Conservation (phyloP, 441 rosid species). For the Dalechampia spathulata region DNA sequence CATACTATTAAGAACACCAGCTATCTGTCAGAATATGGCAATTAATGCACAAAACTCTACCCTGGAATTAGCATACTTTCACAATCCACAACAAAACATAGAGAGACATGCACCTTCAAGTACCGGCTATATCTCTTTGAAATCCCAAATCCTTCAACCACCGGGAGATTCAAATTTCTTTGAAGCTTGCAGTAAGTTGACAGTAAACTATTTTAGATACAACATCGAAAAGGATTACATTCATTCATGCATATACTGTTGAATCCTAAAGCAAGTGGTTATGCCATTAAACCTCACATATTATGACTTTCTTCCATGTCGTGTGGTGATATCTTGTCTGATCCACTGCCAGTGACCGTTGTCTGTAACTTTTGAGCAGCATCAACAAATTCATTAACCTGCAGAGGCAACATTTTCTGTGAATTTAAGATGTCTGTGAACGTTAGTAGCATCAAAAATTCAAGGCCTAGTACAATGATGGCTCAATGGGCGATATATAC, state of each 20-base stretch:
- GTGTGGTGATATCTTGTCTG: constrained; percentile 61
- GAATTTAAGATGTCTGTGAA: neutral
- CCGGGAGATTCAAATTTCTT: constrained; percentile 25
- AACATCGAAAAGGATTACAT: neutral
- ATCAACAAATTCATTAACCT: constrained; percentile 80
- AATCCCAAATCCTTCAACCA: constrained; percentile 34
- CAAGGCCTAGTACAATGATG: neutral
- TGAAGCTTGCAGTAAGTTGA: constrained; percentile 34
- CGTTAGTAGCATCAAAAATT: neutral
- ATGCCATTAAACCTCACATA: constrained; percentile 33
- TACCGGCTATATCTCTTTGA: constrained; percentile 38
- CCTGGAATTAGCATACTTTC: neutral
- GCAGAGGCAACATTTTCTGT: constrained; percentile 9
- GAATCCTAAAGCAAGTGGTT: neutral
- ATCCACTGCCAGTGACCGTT: constrained; percentile 58
- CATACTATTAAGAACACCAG: constrained; percentile 38
- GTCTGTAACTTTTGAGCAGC: constrained; percentile 75
- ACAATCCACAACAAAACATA: neutral
- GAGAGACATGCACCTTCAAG: constrained; percentile 26
- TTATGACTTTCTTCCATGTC: constrained; percentile 70
- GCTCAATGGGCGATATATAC: neutral
- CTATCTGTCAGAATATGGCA: constrained; percentile 23
- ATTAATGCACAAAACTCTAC: neutral
- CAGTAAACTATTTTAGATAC: constrained; percentile 22
- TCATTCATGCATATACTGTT: neutral